Evolutionary conservation across 306 rosid genomes (phyloP), one percentile per base, ranked within the genome.

Genomic region (Vigna hirtella): DNA sequence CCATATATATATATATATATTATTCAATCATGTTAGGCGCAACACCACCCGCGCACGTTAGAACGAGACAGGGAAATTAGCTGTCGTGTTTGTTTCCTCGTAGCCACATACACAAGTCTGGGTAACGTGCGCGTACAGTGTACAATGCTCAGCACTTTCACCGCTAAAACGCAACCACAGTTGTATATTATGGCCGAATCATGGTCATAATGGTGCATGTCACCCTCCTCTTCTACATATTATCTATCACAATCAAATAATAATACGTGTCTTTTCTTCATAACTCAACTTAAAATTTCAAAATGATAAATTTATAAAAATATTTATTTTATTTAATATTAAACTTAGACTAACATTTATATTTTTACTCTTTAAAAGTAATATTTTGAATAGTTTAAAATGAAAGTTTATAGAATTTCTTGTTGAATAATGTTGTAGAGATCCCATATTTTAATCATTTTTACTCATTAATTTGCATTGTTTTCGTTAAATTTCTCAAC

Each of bases 91-190:
- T 85, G 70, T 30, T 59, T 18, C 7, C 77, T 66, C 28, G 17
- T n/a, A 34, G 55, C 49, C 38, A 51, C 28, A 34, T 18, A 49
- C 18, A 22, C 30, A 34, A 24, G 57, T 66, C 70, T 66, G 42
- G 77, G 85, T 84, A 86, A 86, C 73, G 68, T 83, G 89, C 82
- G 72, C 87, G 56, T 40, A 14, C 81, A 8, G 77, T 30, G 79
- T 77, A 26, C 78, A 9, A 11, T 10, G 75, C 83, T 77, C 81
- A 43, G 81, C 77, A 30, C 68, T 66, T 77, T 53, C 70, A 9
- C 70, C 70, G 55, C 52, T 77, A 74, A 62, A 74, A 62, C 49
- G 30, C 30, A 56, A 20, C 38, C 14, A 30, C 40, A 59, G 69
- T 70, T 7, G 55, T 69, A 59, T 74, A 59, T 74, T 30, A 17